These are phyloP conservation scores for Otatea glauca DNA, from an alignment of 176 grass and related monocot genomes.

Conservation along the genomic window DNA sequence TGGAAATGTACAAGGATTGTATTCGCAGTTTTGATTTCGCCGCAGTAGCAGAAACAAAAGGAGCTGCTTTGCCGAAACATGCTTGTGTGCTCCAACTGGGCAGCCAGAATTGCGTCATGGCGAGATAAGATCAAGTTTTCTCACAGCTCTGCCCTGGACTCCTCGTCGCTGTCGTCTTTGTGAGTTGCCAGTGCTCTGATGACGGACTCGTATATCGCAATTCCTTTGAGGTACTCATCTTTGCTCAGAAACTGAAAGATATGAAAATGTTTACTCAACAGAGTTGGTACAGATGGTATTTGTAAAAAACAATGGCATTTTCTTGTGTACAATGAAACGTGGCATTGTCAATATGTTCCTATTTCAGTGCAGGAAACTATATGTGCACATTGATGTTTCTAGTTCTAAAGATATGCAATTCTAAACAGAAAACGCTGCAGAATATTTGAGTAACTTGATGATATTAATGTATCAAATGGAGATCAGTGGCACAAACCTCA, in stretches of 20 bases:
- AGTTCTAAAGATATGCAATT: not conserved
- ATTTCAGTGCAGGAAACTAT: not conserved
- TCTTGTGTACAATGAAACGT: not conserved
- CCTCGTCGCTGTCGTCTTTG: conserved; percentile 40
- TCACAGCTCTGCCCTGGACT: conserved; percentile 81
- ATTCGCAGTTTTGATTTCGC: not conserved
- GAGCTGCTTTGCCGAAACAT: not conserved
- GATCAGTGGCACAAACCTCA: conserved; percentile 59
- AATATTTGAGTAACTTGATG: not conserved
- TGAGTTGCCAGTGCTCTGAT: conserved; percentile 67
- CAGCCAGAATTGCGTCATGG: not conserved
- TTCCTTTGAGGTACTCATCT: conserved; percentile 90
- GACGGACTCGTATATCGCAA: conserved; percentile 72
- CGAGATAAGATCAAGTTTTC: not conserved
- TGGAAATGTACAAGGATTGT: conserved; percentile 33
- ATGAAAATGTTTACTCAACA: not conserved
- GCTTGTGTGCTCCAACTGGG: not conserved
- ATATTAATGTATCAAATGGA: not conserved
- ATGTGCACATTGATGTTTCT: not conserved
- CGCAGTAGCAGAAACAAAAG: not conserved
- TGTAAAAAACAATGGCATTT: not conserved
- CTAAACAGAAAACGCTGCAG: not conserved
- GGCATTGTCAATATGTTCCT: not conserved
- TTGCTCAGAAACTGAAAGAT: conserved; percentile 75
- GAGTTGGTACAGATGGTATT: not conserved